These are phyloP conservation scores for Apiotrichum brassicae DNA, from an alignment of 1,284 basidiomycete genomes.

Conservation along the genomic window DNA sequence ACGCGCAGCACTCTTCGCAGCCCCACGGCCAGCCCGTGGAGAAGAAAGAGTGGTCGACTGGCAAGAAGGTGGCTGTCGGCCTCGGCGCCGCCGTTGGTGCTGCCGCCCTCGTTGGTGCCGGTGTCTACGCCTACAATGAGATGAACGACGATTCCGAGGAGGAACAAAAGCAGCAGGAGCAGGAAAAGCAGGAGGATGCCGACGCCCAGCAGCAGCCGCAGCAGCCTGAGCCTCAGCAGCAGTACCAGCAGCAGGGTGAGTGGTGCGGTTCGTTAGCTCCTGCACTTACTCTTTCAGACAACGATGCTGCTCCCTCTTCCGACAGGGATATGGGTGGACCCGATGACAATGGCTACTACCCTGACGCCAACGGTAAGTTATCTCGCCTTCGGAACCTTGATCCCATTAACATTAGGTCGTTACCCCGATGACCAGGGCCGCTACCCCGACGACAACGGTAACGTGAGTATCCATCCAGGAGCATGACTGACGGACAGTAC, in stretches of 20 bases:
- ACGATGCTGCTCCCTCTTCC: neutral
- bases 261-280: neutral
- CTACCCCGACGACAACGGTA: neutral
- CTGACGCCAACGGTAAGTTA: neutral
- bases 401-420: neutral
- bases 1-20: neutral
- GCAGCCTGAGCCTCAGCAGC: neutral
- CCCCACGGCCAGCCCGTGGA: neutral
- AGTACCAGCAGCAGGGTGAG: neutral
- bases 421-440: slow-evolving; percentile 3
- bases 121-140: neutral
- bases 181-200: neutral
- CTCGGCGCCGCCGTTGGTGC: neutral
- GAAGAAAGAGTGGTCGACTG: slow-evolving; percentile 4
- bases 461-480: neutral
- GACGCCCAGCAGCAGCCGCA: neutral
- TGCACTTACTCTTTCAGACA: neutral
- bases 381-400: neutral
- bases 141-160: neutral
- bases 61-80: slow-evolving; percentile 4
- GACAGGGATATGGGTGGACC: neutral
- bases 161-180: neutral
- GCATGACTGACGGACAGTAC: neutral
- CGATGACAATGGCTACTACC: neutral
- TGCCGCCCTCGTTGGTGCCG: neutral